Percentiles rank a stretch among this genome's conserved stretches.
phyloP scores from a whole-genome alignment of 257 asterid genomes.

The Primulina huaijiensis region DNA sequence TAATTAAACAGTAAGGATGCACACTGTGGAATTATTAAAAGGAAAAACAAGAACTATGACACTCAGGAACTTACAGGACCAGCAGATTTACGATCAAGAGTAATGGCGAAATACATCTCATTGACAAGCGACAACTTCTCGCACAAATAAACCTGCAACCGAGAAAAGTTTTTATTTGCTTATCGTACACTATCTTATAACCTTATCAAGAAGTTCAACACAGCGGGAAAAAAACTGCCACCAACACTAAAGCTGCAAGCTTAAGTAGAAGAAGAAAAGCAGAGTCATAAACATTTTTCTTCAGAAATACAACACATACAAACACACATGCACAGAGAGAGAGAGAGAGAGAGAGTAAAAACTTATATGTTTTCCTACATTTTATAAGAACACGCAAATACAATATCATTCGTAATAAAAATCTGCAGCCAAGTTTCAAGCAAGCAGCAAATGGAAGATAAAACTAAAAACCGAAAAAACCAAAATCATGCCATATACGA shows the following conservation, averaged over 20 bases:
- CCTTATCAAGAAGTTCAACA: not conserved
- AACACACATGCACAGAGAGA: too few species aligned
- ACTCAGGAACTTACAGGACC: constrained; percentile 82
- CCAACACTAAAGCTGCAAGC: constrained; percentile 5
- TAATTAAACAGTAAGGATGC: not conserved
- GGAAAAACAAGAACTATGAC: not conserved
- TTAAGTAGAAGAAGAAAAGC: not conserved
- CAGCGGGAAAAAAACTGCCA: not conserved
- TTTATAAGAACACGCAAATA: not conserved
- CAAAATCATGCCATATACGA: not conserved
- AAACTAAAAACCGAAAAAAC: not conserved
- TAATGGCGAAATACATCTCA: constrained; percentile 98
- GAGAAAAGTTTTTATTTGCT: not conserved
- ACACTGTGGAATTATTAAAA: not conserved
- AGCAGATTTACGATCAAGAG: constrained; percentile 90
- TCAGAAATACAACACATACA: not conserved
- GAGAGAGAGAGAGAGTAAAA: too few species aligned
- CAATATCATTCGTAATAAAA: not conserved
- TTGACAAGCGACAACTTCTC: constrained; percentile 93
- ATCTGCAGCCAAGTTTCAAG: not conserved
- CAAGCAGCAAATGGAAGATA: not conserved
- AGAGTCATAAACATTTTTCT: not conserved
- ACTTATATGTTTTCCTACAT: too few species aligned
- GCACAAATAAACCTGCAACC: constrained; percentile 79
- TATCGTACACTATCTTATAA: not conserved